Conservation (phyloP, 768 basidiomycete species). For the Boletus vermiculosoides region DNA sequence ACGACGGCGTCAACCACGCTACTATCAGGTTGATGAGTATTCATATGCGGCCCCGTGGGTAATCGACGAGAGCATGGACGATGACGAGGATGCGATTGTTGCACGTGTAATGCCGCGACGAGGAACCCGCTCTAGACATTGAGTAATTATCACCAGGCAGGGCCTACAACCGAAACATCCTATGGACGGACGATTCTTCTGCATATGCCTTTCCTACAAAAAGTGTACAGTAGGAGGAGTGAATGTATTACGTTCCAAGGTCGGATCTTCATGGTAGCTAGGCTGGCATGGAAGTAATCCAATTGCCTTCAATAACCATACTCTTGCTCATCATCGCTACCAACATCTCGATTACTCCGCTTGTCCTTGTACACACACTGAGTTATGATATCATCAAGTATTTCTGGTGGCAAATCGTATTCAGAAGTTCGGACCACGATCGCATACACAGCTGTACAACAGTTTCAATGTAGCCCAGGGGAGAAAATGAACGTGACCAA, state of each 20-base stretch:
- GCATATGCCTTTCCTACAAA: background rate
- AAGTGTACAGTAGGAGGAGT: background rate
- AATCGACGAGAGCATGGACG: conserved; percentile 5
- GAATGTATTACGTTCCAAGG: background rate
- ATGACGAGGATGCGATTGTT: background rate
- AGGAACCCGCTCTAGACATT: conserved; percentile 18
- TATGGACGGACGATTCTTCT: background rate
- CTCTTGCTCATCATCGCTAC: conserved; percentile 30
- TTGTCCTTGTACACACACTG: conserved; percentile 31
- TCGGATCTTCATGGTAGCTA: background rate
- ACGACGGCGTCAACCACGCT: conserved; percentile 15
- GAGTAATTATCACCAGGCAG: background rate
- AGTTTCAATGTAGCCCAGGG: conserved; percentile 4
- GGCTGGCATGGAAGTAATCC: background rate
- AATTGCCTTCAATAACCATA: conserved; percentile 18
- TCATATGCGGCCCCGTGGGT: conserved; percentile 3
- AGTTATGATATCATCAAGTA: conserved; percentile 67
- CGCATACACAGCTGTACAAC: conserved; percentile 61
- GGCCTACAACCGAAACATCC: background rate
- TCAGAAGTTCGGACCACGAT: conserved; percentile 71
- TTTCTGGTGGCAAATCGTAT: conserved; percentile 64
- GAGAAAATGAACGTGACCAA: background rate
- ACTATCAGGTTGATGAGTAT: conserved; percentile 13
- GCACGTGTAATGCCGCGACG: conserved; percentile 13
- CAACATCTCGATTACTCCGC: conserved; percentile 16